These are phyloP conservation scores for Wakefieldia striispora DNA, from an alignment of 768 basidiomycete species.

Conservation along the genomic window DNA sequence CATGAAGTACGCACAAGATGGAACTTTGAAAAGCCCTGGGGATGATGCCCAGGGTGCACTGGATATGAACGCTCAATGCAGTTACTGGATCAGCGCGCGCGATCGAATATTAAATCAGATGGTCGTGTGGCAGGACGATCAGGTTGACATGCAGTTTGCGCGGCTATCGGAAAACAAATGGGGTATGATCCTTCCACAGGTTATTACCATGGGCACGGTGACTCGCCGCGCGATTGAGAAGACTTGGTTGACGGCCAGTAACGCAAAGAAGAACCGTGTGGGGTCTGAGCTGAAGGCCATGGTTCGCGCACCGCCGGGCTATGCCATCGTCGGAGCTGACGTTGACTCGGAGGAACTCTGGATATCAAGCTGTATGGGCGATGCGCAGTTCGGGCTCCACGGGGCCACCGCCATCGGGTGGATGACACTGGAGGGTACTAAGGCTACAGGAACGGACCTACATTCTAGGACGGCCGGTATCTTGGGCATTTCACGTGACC, in stretches of 20 bases:
- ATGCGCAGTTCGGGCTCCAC: constrained; percentile 95
- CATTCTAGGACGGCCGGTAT: constrained; percentile 96
- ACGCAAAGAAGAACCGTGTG: constrained; percentile 97
- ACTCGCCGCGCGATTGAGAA: constrained; percentile 96
- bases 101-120: constrained; percentile 92
- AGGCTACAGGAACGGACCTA: constrained; percentile 89
- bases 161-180: constrained; percentile 46
- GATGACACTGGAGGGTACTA: constrained; percentile 99
- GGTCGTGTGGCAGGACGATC: constrained; percentile 76
- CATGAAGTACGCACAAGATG: constrained; percentile 83
- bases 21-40: constrained; percentile 79
- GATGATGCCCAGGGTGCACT: constrained; percentile 81
- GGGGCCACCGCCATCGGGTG: constrained; percentile 96
- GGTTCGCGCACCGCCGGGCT: constrained; percentile 92
- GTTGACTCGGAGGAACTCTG: constrained; percentile 99
- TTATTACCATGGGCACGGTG: constrained; percentile 98
- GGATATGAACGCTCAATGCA: constrained; percentile 91
- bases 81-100: constrained; percentile 95
- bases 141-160: constrained; percentile 52
- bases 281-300: constrained; percentile 98
- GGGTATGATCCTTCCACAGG: constrained; percentile 94
- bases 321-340: constrained; percentile 95
- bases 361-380: constrained; percentile 99
- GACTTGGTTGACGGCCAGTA: constrained; percentile 98
- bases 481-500: constrained; percentile 88